phyloP scores from a whole-genome alignment of 495 filamentous ascomycete species.

The Hypomontagnella submonticulosa region DNA sequence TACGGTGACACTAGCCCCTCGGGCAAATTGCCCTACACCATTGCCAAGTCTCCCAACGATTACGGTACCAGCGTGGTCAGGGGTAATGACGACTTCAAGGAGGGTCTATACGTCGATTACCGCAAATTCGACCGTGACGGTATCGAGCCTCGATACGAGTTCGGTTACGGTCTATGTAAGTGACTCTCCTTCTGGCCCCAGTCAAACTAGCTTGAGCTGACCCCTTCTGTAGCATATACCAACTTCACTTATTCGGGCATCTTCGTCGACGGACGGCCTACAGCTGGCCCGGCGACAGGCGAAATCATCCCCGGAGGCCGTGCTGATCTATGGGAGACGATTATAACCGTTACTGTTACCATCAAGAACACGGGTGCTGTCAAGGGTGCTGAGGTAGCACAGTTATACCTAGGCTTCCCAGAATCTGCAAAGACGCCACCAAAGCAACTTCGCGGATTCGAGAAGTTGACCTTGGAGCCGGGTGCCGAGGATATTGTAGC shows the following conservation, averaged over 20 bases:
- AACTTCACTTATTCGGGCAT: slow-evolving; percentile 65
- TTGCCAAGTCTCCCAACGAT: slow-evolving; percentile 80
- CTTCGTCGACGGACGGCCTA: slow-evolving; percentile 56
- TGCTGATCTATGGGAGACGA: slow-evolving; percentile 70
- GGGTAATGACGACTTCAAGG: slow-evolving; percentile 72
- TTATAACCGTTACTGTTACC: slow-evolving; percentile 66
- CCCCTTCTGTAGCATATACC: slow-evolving; percentile 61
- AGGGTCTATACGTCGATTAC: slow-evolving; percentile 87
- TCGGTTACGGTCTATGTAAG: slow-evolving; percentile 70
- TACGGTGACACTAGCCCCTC: slow-evolving; percentile 86
- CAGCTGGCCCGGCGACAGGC: slow-evolving; percentile 62
- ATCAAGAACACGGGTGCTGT: slow-evolving; percentile 76
- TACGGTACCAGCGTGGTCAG: slow-evolving; percentile 74
- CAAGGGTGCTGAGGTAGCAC: slow-evolving; percentile 78
- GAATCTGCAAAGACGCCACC: slow-evolving; percentile 62
- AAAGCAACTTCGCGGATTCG: slow-evolving; percentile 68
- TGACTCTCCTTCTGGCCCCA: slow-evolving; percentile 34
- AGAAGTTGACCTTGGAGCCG: slow-evolving; percentile 60
- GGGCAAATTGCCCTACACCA: slow-evolving; percentile 90
- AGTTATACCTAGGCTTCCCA: slow-evolving; percentile 65
- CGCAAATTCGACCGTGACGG: slow-evolving; percentile 78
- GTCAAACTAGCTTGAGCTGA: slow-evolving; percentile 14
- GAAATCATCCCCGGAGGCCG: slow-evolving; percentile 73
- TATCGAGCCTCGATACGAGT: slow-evolving; percentile 70
- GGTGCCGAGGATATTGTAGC: slow-evolving; percentile 58